A percentile compares a stretch with the other conserved stretches of the same genome.
Evolutionary conservation across 805 yeast species (phyloP).

Genomic region (Grigorovia jiainica): DNA sequence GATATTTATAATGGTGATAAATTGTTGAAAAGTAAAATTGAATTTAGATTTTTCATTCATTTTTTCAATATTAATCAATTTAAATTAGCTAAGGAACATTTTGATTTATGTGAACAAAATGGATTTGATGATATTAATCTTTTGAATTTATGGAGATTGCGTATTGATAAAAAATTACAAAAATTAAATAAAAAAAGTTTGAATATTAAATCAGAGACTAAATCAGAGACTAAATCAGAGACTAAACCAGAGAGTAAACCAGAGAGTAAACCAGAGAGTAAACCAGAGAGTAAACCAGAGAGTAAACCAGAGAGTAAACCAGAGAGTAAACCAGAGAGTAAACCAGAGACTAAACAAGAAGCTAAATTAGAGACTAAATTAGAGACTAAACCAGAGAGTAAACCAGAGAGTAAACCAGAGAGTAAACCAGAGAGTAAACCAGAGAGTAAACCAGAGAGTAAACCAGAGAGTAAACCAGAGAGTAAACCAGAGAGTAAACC

Average conservation of each 20-base stretch:
- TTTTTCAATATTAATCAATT: constrained; percentile 37
- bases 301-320: not conserved
- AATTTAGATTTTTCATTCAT: constrained; percentile 42
- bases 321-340: not conserved
- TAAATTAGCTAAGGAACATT: constrained; percentile 32
- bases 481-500: not conserved
- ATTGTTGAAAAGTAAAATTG: constrained; percentile 37
- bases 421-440: too few relatives aligned
- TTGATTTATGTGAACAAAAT: constrained; percentile 35
- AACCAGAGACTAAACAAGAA: not conserved
- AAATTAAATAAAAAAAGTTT: constrained; percentile 14
- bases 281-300: not conserved
- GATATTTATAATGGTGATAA: constrained; percentile 41
- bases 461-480: not conserved
- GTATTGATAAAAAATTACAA: constrained; percentile 12
- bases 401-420: too few relatives aligned
- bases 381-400: too few relatives aligned
- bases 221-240: not conserved
- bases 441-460: not conserved
- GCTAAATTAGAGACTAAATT: not conserved
- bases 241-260: not conserved
- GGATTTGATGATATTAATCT: constrained; percentile 39
- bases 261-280: not conserved
- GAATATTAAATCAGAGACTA: too few relatives aligned
- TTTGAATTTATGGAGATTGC: constrained; percentile 34